Conservation (phyloP, 306 rosid genomes). For the Corylus heterophylla region DNA sequence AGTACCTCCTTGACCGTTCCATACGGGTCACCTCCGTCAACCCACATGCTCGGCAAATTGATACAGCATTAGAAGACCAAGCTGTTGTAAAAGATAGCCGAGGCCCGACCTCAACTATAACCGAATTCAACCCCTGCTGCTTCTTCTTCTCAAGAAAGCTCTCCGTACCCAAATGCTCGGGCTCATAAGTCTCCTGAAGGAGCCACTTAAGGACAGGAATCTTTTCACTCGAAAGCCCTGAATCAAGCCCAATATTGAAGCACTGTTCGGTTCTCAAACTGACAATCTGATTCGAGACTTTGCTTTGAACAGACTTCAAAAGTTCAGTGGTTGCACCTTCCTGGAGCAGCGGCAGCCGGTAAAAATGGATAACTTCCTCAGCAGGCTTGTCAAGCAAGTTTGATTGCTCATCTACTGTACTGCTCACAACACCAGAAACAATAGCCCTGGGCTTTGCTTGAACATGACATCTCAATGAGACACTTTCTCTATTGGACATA, state of each 20-base stretch:
- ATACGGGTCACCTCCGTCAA: constrained; percentile 77
- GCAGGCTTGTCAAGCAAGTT: constrained; percentile 52
- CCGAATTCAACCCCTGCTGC: constrained; percentile 56
- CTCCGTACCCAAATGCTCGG: constrained; percentile 68
- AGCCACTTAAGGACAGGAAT: constrained; percentile 71
- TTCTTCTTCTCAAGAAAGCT: constrained; percentile 80
- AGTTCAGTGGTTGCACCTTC: constrained; percentile 70
- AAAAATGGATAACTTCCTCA: constrained; percentile 57
- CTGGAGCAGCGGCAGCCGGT: constrained; percentile 67
- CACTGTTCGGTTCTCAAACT: constrained; percentile 76
- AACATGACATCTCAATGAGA: constrained; percentile 51
- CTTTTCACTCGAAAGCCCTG: constrained; percentile 50
- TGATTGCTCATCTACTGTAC: constrained; percentile 44
- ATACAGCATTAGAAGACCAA: constrained; percentile 91
- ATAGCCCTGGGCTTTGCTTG: constrained; percentile 51
- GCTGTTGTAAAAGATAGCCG: constrained; percentile 88
- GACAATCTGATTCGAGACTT: constrained; percentile 69
- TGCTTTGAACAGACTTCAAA: constrained; percentile 61
- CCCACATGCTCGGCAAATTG: constrained; percentile 85
- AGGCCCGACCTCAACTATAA: constrained; percentile 85
- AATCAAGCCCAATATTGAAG: constrained; percentile 62
- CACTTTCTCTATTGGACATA: constrained; percentile 22
- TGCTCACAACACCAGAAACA: constrained; percentile 46
- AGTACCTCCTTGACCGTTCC: constrained; percentile 89
- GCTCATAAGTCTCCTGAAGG: constrained; percentile 87